Conservation (phyloP, 371 early-diverging fungal genomes). For the Mucor irregularis region DNA sequence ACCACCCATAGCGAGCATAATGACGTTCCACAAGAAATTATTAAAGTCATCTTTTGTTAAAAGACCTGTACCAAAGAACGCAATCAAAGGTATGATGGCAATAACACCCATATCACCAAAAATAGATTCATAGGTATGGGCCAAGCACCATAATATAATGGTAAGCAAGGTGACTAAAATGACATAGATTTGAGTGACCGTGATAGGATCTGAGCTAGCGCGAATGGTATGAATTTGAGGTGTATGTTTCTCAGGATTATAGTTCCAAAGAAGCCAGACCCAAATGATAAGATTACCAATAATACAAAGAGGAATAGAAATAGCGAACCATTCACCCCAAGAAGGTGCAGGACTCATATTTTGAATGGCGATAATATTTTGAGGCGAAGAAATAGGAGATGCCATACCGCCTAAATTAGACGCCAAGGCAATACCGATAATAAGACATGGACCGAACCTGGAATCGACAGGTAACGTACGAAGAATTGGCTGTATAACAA, state of each 20-base stretch:
- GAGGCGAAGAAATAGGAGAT: slow-evolving; percentile 82
- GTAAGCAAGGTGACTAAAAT: slow-evolving; percentile 63
- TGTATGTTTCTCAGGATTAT: slow-evolving; percentile 63
- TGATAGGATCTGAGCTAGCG: slow-evolving; percentile 57
- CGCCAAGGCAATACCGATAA: slow-evolving; percentile 83
- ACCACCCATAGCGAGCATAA: slow-evolving; percentile 89
- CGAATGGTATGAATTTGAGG: slow-evolving; percentile 59
- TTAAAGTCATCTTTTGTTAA: slow-evolving; percentile 86
- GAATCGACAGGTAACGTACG: slow-evolving; percentile 70
- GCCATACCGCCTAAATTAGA: slow-evolving; percentile 90
- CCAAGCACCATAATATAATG: slow-evolving; percentile 80
- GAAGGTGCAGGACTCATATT: slow-evolving; percentile 76
- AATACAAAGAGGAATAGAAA: slow-evolving; percentile 62
- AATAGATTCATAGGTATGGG: slow-evolving; percentile 53
- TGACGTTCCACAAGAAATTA: slow-evolving; percentile 75
- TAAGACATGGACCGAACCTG: slow-evolving; percentile 66
- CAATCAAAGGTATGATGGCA: slow-evolving; percentile 77
- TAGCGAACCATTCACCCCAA: slow-evolving; percentile 67
- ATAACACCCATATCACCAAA: slow-evolving; percentile 87
- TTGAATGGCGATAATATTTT: slow-evolving; percentile 75
- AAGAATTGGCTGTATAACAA: slow-evolving; percentile 63
- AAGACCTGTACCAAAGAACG: slow-evolving; percentile 79
- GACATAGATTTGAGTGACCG: slow-evolving; percentile 64
- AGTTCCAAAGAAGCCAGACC: slow-evolving; percentile 61
- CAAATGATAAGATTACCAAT: slow-evolving; percentile 71